A percentile compares a stretch with the other conserved stretches of the same genome.
Evolutionary conservation across 208 protist species (phyloP).

Genomic region (Crithidia brevicula): DNA sequence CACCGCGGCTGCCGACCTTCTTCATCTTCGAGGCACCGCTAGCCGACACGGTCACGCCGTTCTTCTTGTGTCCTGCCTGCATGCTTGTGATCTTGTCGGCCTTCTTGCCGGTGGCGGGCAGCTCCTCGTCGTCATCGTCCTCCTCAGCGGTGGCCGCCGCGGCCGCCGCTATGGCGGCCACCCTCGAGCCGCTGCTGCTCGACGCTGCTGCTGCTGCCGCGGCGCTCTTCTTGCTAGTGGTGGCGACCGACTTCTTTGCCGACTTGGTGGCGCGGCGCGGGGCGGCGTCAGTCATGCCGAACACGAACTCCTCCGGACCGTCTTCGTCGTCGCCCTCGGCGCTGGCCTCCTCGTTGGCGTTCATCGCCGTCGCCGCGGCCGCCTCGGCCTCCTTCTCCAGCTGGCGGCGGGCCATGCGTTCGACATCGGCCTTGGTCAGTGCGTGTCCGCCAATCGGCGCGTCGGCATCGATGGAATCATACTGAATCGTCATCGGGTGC

Average conservation of each 20-base stretch:
- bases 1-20: conserved; percentile 27
- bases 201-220: background rate
- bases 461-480: conserved; percentile 59
- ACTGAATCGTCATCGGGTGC: conserved; percentile 64
- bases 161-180: background rate
- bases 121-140: background rate
- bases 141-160: conserved; percentile 2
- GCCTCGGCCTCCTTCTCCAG: conserved; percentile 1
- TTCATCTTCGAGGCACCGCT: conserved; percentile 52
- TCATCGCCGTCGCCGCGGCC: conserved; percentile 13
- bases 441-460: conserved; percentile 70
- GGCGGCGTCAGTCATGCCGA: conserved; percentile 58
- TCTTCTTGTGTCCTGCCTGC: conserved; percentile 23
- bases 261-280: conserved; percentile 23
- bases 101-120: background rate
- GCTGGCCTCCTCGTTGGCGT: conserved; percentile 13
- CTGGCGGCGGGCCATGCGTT: conserved; percentile 26
- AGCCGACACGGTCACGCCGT: conserved; percentile 23
- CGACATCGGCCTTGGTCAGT: conserved; percentile 67
- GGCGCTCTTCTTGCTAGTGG: conserved; percentile 11
- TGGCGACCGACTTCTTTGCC: conserved; percentile 16
- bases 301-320: conserved; percentile 73
- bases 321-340: conserved; percentile 27
- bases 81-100: conserved; percentile 41
- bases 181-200: background rate